Base-by-base conservation (phyloP, 140 eudicot genomes). In the Anethum foeniculum region DNA sequence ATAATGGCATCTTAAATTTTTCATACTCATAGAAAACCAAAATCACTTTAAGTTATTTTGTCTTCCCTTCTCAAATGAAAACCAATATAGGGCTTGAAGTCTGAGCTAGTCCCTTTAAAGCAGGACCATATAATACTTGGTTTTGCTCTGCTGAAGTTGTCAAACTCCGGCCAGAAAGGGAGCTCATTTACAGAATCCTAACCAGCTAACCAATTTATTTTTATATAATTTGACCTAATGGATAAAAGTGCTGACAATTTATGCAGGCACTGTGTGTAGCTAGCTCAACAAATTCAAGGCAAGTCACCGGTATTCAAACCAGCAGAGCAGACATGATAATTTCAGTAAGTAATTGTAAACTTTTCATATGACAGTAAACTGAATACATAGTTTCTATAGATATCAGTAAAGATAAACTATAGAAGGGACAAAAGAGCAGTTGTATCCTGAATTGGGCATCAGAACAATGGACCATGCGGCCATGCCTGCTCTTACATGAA, bases 271-370 rank as follows among this genome's bases (percentile, higher is more conserved):
- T 96, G 73, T 96, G 98, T 79, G 87, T 88, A 44, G 83, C 88
- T 52, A 93, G 90, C 69, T 43, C 86, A 56, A 83, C 88, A 34
- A 80, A 51, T 82, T 72, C 83, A 39, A 84, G 97, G 82, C 98
- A 93, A 81, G 90, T 91, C 74, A 95, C 91, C 44, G 99, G 99
- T 34, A 87, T 96, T 86, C 94, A 83, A 86, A 82, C 82, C 43
- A 88, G 94, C 88, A 87, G 91, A 84, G 99, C 99, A 52, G 91
- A 87, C 85, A 90, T 96, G 99, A 90, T 96, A 77, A 93, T 96
- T 77, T 89, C 99, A 44, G 99, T 96, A 73, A 88, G 97, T 88
- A 51, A 83, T 38, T 60, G 44, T 71, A 67, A 58, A 54, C 58
- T 48, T 46, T 3, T 25, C 6, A 71, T 10, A n/a, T 67, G 32